A percentile compares a stretch with the other conserved stretches of the same genome.
Conservation (phyloP, 805 yeast genomes). For the Limtongia smithiae region DNA sequence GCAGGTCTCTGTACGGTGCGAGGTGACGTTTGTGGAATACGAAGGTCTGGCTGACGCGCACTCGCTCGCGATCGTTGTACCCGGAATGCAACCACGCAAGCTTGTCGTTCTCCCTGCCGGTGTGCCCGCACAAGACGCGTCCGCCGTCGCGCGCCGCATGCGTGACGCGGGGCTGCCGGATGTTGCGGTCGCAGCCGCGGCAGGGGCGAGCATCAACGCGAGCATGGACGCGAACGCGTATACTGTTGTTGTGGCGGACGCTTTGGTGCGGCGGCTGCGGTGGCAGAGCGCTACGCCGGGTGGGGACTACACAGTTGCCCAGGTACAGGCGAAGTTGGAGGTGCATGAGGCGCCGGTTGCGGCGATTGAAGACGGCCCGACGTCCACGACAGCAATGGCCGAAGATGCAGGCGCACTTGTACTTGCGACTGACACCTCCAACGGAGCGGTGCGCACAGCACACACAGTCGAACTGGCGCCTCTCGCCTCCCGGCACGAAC, state of each 20-base stretch:
- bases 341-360: not conserved
- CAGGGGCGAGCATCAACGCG: conserved; percentile 32
- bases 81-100: conserved; percentile 73
- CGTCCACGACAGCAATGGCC: not conserved
- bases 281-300: conserved; percentile 72
- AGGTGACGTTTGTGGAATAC: conserved; percentile 70
- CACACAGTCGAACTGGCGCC: conserved; percentile 29
- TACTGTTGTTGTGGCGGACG: conserved; percentile 66
- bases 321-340: conserved; percentile 63
- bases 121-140: conserved; percentile 10
- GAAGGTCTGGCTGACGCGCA: conserved; percentile 81
- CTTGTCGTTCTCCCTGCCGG: conserved; percentile 54
- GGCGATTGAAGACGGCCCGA: not conserved
- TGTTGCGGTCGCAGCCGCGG: conserved; percentile 22
- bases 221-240: conserved; percentile 51
- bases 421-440: conserved; percentile 29
- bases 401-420: conserved; percentile 18
- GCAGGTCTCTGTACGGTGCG: conserved; percentile 59
- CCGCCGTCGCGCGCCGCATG: conserved; percentile 24
- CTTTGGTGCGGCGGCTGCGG: conserved; percentile 53
- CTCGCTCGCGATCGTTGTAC: conserved; percentile 72
- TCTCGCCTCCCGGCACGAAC: conserved; percentile 9
- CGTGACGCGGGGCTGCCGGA: conserved; percentile 32
- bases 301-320: conserved; percentile 78
- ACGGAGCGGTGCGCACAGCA: conserved; percentile 32